phyloP scores from a whole-genome alignment of 208 protist species.

The Wallacemonas collosoma region DNA sequence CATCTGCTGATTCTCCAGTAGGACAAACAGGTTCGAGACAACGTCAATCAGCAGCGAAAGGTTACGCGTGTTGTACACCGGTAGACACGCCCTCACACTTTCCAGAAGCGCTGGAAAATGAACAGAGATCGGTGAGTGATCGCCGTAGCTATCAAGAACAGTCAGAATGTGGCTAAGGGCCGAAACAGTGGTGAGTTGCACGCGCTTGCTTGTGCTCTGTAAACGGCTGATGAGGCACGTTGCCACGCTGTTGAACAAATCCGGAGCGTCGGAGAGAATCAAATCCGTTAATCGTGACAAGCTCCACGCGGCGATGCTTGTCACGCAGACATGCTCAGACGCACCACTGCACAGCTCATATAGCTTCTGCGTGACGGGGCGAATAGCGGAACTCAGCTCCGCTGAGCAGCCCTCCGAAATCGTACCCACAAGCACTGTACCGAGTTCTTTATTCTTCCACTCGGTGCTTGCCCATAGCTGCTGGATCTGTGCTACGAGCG shows the following conservation, averaged over 20 bases:
- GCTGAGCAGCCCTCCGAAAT: conserved; percentile 62
- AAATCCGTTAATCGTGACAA: conserved; percentile 71
- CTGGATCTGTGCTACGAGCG: conserved; percentile 51
- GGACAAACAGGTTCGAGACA: conserved; percentile 27
- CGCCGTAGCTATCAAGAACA: conserved; percentile 41
- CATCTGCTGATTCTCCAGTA: conserved; percentile 26
- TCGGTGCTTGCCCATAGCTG: conserved; percentile 57
- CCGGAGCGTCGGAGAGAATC: conserved; percentile 24
- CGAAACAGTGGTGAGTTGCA: conserved; percentile 72
- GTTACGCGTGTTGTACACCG: conserved; percentile 77
- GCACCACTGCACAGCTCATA: conserved; percentile 40
- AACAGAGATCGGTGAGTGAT: conserved; percentile 17
- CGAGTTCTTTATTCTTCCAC: conserved; percentile 64
- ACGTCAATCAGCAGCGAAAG: conserved; percentile 73
- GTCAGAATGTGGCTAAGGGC: conserved; percentile 55
- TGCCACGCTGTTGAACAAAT: conserved; percentile 38
- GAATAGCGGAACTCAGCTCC: conserved; percentile 45
- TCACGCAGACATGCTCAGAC: conserved; percentile 76
- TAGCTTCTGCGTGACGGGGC: conserved; percentile 49
- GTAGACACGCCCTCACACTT: conserved; percentile 49
- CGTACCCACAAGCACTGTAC: conserved; percentile 81
- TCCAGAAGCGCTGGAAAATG: conserved; percentile 41
- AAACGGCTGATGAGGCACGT: conserved; percentile 46
- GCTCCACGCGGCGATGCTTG: conserved; percentile 84
- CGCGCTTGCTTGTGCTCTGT: conserved; percentile 77